Evolutionary conservation across 768 basidiomycete genomes (phyloP).

Genomic region (Tephrocybe sp.): DNA sequence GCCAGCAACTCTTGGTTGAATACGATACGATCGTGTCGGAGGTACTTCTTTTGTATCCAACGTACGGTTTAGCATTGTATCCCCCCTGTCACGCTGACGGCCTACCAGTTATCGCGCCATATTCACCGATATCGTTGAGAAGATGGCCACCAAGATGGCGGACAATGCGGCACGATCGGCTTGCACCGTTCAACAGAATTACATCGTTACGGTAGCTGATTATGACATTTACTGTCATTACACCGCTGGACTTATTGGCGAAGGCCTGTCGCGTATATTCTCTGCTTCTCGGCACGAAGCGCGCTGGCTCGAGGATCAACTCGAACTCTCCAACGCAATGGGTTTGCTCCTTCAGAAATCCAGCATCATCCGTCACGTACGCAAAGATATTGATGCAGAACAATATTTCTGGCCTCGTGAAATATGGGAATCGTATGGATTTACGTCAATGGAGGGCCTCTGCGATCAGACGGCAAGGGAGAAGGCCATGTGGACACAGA

Average conservation of each 20-base stretch:
- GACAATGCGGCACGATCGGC: too few relatives aligned
- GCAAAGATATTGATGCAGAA: constrained; percentile 81
- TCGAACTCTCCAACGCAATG: constrained; percentile 89
- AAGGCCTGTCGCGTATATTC: constrained; percentile 87
- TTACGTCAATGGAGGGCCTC: constrained; percentile 69
- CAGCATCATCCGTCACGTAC: constrained; percentile 93
- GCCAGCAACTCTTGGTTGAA: constrained; percentile 77
- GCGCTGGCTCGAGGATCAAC: constrained; percentile 66
- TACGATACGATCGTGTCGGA: constrained; percentile 81
- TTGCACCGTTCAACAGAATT: constrained; percentile 67
- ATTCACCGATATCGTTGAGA: constrained; percentile 76
- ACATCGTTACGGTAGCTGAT: constrained; percentile 74
- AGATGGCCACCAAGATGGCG: constrained; percentile 97
- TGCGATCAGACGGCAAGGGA: constrained; percentile 50
- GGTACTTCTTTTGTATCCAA: constrained; percentile 61
- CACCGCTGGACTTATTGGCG: constrained; percentile 95
- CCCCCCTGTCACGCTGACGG: constrained; percentile 8
- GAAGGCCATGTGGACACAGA: constrained; percentile 79
- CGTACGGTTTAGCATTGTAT: constrained; percentile 37
- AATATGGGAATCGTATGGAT: constrained; percentile 80
- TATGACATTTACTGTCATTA: constrained; percentile 99
- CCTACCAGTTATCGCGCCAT: constrained; percentile 62
- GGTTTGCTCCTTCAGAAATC: constrained; percentile 94
- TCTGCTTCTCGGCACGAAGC: constrained; percentile 81
- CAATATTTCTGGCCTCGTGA: constrained; percentile 94